Percentiles rank a stretch among this genome's conserved stretches.
Evolutionary conservation across 2,329 filamentous ascomycete species (phyloP).

Genomic region (Allantophomopsis cytisporea): DNA sequence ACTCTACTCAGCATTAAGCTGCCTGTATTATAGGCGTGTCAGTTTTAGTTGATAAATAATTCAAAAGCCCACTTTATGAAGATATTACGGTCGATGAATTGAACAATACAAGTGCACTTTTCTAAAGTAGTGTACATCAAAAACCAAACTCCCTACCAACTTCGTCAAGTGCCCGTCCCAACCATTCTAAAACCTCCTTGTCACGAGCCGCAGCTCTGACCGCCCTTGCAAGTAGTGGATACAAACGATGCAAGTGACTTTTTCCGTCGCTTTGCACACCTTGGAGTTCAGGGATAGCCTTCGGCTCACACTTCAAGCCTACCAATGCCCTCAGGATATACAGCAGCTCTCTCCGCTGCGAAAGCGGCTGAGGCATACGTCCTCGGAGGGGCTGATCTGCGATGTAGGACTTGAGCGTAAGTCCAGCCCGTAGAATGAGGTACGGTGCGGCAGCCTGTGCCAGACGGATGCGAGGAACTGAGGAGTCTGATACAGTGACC

Average conservation of each 20-base stretch:
- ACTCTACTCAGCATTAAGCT: too few species aligned
- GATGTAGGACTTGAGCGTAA: constrained; percentile 73
- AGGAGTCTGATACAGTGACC: constrained; percentile 36
- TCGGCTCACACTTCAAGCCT: constrained; percentile 52
- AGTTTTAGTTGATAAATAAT: too few species aligned
- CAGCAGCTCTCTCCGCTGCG: constrained; percentile 65
- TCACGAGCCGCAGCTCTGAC: constrained; percentile 48
- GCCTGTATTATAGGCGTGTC: too few species aligned
- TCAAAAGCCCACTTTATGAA: too few species aligned
- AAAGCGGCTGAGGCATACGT: constrained; percentile 74
- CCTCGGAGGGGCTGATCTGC: constrained; percentile 86
- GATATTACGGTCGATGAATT: too few species aligned
- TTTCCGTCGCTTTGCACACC: constrained; percentile 41
- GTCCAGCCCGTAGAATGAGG: constrained; percentile 66
- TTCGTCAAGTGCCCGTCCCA: constrained; percentile 46
- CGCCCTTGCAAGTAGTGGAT: constrained; percentile 60
- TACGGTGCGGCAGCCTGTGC: constrained; percentile 68
- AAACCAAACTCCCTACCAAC: constrained; percentile 40
- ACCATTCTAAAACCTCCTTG: constrained; percentile 39
- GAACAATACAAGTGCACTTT: too few species aligned
- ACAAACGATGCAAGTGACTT: constrained; percentile 70
- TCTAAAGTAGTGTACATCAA: constrained; percentile 4
- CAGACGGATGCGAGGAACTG: constrained; percentile 26
- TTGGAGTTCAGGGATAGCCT: constrained; percentile 47
- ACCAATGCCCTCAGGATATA: constrained; percentile 57